Conservation (phyloP, 1,284 basidiomycete genomes). For the Stygiomarasmius scandens region DNA sequence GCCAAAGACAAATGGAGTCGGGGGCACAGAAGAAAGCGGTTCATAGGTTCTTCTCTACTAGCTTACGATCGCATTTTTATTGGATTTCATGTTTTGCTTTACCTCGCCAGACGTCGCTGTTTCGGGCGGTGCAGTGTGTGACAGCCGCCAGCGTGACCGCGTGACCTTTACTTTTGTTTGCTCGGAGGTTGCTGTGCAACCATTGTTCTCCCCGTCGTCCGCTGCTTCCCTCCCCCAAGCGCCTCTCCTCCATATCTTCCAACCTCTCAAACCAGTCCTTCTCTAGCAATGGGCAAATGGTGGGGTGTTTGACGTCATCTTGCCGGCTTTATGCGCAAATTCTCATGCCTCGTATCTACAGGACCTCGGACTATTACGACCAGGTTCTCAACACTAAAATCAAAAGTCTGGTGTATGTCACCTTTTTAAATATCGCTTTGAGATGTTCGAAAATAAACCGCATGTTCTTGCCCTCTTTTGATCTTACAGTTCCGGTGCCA, state of each 20-base stretch:
- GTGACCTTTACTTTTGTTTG: background rate
- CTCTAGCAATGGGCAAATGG: constrained; percentile 41
- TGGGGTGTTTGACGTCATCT: constrained; percentile 14
- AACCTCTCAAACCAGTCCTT: background rate
- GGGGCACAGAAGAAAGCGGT: constrained; percentile 4
- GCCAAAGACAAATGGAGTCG: constrained; percentile 34
- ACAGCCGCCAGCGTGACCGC: background rate
- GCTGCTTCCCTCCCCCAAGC: background rate
- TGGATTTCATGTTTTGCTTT: background rate
- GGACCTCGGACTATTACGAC: constrained; percentile 70
- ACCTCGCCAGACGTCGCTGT: background rate
- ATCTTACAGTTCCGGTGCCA: constrained; percentile 57
- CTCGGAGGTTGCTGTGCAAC: background rate
- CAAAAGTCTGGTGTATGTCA: constrained; percentile 67
- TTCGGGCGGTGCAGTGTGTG: background rate
- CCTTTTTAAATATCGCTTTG: background rate
- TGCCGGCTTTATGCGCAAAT: background rate
- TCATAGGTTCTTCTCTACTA: constrained; percentile 1
- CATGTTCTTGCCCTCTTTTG: constrained; percentile 1
- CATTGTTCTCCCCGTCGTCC: background rate
- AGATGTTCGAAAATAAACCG: constrained; percentile 7
- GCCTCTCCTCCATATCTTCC: background rate
- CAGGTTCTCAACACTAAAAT: constrained; percentile 70
- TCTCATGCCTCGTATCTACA: constrained; percentile 28
- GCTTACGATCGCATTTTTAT: background rate